phyloP scores from a whole-genome alignment of 164 flowering plant species.

The Umbellularia californica region DNA sequence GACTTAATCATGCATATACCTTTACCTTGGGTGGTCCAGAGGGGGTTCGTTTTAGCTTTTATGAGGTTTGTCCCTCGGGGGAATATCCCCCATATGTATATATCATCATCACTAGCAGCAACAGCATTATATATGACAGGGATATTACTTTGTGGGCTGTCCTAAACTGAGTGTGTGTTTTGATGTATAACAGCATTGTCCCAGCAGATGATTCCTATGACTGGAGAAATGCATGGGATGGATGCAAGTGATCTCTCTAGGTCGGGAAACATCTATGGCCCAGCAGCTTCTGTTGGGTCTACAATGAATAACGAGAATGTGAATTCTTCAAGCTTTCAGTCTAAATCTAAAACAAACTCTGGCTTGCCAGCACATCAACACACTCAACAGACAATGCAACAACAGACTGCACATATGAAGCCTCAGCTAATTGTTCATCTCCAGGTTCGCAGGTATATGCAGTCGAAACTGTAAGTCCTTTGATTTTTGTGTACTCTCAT shows the following conservation, averaged over 20 bases:
- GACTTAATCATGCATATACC: no score
- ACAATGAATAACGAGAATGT: conserved; percentile 45
- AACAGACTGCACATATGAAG: conserved; percentile 31
- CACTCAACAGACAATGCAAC: conserved; percentile 43
- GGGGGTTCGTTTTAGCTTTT: no score
- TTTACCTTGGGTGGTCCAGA: no score
- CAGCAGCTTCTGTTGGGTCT: conserved; percentile 46
- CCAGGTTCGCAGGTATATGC: conserved; percentile 38
- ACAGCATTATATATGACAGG: neutral
- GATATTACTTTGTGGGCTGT: neutral
- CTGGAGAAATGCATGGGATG: conserved; percentile 65
- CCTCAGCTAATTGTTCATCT: conserved; percentile 41
- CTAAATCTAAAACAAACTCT: conserved; percentile 39
- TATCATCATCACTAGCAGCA: conserved; percentile 59
- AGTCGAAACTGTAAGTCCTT: conserved; percentile 60
- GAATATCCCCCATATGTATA: no score
- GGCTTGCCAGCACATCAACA: conserved; percentile 42
- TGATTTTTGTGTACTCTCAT: conserved; percentile 1
- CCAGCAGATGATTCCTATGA: conserved; percentile 21
- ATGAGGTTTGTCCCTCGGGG: no score
- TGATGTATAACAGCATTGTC: conserved; percentile 16
- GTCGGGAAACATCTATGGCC: conserved; percentile 53
- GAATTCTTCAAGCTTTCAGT: conserved; percentile 42
- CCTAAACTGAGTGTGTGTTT: conserved; percentile 1
- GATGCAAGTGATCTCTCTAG: conserved; percentile 51